A percentile compares a stretch with the other conserved stretches of the same genome.
phyloP scores from a whole-genome alignment of 2,329 filamentous ascomycete genomes.

The Fusarium tricinctum region DNA sequence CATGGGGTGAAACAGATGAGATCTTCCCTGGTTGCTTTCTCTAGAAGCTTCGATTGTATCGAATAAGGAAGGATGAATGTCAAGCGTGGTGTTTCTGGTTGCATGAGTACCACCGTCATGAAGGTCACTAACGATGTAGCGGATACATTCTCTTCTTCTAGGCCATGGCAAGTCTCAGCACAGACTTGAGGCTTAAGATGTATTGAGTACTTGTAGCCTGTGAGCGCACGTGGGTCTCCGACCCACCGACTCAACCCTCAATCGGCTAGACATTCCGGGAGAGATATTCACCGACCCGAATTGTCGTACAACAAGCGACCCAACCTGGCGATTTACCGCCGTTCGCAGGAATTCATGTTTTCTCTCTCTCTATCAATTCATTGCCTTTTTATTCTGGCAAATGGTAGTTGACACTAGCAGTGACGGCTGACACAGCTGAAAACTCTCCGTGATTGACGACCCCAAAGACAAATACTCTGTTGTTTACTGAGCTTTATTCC shows the following conservation, averaged over 20 bases:
- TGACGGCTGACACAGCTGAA: slow-evolving; percentile 34
- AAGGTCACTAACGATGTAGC: neutral
- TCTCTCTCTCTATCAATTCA: slow-evolving; percentile 1
- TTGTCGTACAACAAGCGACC: slow-evolving; percentile 37
- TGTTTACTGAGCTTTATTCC: slow-evolving; percentile 17
- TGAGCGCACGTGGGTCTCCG: slow-evolving; percentile 11
- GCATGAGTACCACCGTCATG: slow-evolving; percentile 1
- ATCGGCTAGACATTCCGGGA: slow-evolving; percentile 32
- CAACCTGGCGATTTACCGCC: slow-evolving; percentile 16
- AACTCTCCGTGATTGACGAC: slow-evolving; percentile 17
- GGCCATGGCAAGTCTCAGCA: neutral
- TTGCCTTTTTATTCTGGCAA: slow-evolving; percentile 17
- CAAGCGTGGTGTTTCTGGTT: slow-evolving; percentile 25
- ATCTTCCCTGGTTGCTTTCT: neutral
- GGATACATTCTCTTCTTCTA: neutral
- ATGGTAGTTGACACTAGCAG: slow-evolving; percentile 33
- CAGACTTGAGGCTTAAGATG: slow-evolving; percentile 2
- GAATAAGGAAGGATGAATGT: slow-evolving; percentile 27
- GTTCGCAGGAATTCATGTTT: slow-evolving; percentile 30
- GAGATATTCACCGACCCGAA: slow-evolving; percentile 44
- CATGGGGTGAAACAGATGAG: too few relatives aligned
- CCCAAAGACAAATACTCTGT: slow-evolving; percentile 9
- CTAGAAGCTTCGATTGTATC: slow-evolving; percentile 29
- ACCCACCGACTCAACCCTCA: slow-evolving; percentile 34
- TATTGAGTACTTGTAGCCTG: slow-evolving; percentile 16